Evolutionary conservation across 2,329 filamentous ascomycete species (phyloP), one percentile per base, ranked within the genome.

Genomic region (Verticillium nubilum): DNA sequence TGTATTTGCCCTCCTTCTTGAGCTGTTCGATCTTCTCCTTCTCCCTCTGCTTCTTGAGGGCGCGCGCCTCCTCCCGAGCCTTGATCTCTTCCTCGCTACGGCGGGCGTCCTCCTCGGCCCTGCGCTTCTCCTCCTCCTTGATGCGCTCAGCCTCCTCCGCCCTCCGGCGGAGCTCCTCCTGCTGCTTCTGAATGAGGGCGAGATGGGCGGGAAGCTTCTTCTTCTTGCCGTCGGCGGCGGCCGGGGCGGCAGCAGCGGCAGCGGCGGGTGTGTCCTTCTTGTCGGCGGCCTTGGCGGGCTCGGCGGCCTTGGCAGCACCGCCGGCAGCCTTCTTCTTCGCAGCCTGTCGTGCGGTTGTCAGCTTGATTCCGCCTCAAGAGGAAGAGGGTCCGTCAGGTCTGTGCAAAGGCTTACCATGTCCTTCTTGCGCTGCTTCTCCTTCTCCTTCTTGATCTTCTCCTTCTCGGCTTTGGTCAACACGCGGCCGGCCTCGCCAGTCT

Each of bases 391-490:
- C 17, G 12, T 3, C 13, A 26, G 17, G 37, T 12, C 7, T 50
- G 17, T 47, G 37, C 2, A n/a, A 2, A 35, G 42, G 60, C 68
- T 55, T 63, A 95, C 92, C 85, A 98, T 90, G 76, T 99, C 95
- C 86, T 93, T 99, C 80, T 99, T 99, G 66, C 93, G 85, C 78
- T 95, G 91, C 86, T 99, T 99, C 80, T 99, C 95, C 62, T 92
- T 87, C 80, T 99, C 95, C 79, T 97, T 99, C 84, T 94, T 98
- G 70, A 94, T 83, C 77, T 92, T 96, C 75, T 99, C 95, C 80
- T 99, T 99, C 79, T 99, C 93, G 60, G 96, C 95, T 85, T 98
- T 99, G 42, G 92, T 96, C 78, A 98, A 87, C 55, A 98, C 82
- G 59, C 87, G 85, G 52, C 88, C 88, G 61, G 80, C 79, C 4